These are phyloP conservation scores for Zymoseptoria ardabiliae DNA, from an alignment of 2,329 filamentous ascomycete species.

Conservation along the genomic window DNA sequence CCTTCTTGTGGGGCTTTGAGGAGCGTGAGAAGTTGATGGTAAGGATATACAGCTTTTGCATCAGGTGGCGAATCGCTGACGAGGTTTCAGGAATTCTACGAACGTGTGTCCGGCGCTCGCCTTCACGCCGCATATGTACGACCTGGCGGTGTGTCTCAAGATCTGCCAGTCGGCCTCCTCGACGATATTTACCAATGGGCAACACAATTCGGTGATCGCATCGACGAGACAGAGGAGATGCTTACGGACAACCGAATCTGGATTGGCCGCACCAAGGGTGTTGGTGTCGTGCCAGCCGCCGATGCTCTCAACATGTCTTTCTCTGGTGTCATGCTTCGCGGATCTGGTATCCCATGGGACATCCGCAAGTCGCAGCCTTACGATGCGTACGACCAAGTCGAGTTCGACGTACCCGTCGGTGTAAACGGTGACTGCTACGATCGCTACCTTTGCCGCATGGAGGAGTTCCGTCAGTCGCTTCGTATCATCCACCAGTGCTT, in stretches of 20 bases:
- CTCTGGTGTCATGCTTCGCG: slow-evolving; percentile 94
- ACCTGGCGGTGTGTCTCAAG: slow-evolving; percentile 91
- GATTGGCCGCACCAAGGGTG: slow-evolving; percentile 80
- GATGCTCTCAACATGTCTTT: slow-evolving; percentile 98
- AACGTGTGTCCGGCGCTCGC: slow-evolving; percentile 95
- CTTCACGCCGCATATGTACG: slow-evolving; percentile 95
- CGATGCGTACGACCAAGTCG: slow-evolving; percentile 94
- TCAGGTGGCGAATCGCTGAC: slow-evolving; percentile 3
- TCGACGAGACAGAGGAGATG: slow-evolving; percentile 98
- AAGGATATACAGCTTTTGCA: slow-evolving; percentile 30
- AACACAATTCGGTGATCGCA: slow-evolving; percentile 95
- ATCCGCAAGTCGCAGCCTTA: slow-evolving; percentile 95
- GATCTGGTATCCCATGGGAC: slow-evolving; percentile 93
- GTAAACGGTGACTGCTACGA: slow-evolving; percentile 98
- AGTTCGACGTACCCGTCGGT: slow-evolving; percentile 95
- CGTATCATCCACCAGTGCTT: slow-evolving; percentile 98
- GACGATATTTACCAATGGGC: slow-evolving; percentile 99
- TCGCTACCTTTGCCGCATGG: slow-evolving; percentile 97
- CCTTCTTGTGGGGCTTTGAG: slow-evolving; percentile 99
- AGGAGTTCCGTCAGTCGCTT: slow-evolving; percentile 96
- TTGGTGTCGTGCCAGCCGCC: slow-evolving; percentile 83
- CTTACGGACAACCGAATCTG: slow-evolving; percentile 99
- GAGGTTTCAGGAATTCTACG: slow-evolving; percentile 81
- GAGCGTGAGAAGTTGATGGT: slow-evolving; percentile 99
- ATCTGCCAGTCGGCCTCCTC: slow-evolving; percentile 84